phyloP scores from a whole-genome alignment of 2,329 filamentous ascomycete species.

The Mycosphaerelloides madeirae region DNA sequence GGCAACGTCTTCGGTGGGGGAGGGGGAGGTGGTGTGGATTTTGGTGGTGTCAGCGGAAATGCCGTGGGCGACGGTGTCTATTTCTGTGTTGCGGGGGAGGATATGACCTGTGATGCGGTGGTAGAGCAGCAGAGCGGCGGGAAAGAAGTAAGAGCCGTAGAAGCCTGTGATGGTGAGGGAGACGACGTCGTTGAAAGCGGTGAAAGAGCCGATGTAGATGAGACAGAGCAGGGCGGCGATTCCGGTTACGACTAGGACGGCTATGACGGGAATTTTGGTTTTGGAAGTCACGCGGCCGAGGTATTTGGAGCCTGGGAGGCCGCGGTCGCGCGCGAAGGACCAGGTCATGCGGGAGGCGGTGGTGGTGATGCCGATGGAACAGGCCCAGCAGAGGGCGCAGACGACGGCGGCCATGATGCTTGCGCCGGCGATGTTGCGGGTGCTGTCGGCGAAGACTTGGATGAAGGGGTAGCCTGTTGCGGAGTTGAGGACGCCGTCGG shows the following conservation, averaged over 20 bases:
- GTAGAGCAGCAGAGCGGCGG: slow-evolving; percentile 38
- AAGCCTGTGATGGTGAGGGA: slow-evolving; percentile 42
- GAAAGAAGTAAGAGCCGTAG: slow-evolving; percentile 43
- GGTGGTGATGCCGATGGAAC: slow-evolving; percentile 34
- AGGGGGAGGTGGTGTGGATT: slow-evolving; percentile 1
- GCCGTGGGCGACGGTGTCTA: no score
- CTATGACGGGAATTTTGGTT: slow-evolving; percentile 28
- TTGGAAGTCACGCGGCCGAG: slow-evolving; percentile 32
- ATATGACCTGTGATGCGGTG: slow-evolving; percentile 39
- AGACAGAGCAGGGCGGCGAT: slow-evolving; percentile 45
- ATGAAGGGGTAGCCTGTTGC: slow-evolving; percentile 48
- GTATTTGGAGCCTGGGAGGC: slow-evolving; percentile 36
- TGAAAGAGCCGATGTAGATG: slow-evolving; percentile 40
- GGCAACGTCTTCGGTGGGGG: slow-evolving; percentile 8
- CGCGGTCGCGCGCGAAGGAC: slow-evolving; percentile 41
- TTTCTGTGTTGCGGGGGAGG: slow-evolving; percentile 22
- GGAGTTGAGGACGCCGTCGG: slow-evolving; percentile 38
- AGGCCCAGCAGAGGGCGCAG: slow-evolving; percentile 31
- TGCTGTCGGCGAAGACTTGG: slow-evolving; percentile 48
- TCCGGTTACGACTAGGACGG: slow-evolving; percentile 46
- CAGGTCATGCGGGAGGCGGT: slow-evolving; percentile 40
- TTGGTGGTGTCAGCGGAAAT: slow-evolving; percentile 1
- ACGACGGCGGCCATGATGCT: slow-evolving; percentile 46
- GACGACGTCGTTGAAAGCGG: slow-evolving; percentile 45
- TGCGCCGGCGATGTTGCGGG: slow-evolving; percentile 39